A percentile compares a stretch with the other conserved stretches of the same genome.
Conservation (phyloP, 2,329 filamentous ascomycete genomes). For the Nemania abortiva region DNA sequence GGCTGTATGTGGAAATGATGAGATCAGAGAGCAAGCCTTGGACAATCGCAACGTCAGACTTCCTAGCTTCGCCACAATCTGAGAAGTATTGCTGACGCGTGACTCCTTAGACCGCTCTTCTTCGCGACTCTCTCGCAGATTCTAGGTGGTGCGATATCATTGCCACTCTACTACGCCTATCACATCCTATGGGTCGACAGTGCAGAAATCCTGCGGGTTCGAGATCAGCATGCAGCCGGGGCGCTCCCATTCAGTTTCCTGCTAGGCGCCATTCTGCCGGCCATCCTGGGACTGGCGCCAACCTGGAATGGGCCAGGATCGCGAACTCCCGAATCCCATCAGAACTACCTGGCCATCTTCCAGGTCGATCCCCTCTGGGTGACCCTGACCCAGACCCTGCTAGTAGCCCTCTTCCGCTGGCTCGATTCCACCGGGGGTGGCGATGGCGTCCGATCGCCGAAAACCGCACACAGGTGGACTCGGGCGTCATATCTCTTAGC, state of each 20-base stretch:
- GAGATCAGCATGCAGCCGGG: slow-evolving; percentile 34
- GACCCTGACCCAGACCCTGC: slow-evolving; percentile 31
- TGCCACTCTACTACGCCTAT: slow-evolving; percentile 46
- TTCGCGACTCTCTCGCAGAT: slow-evolving; percentile 46
- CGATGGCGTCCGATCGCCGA: slow-evolving; percentile 7
- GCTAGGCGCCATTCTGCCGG: slow-evolving; percentile 44
- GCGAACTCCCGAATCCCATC: slow-evolving; percentile 41
- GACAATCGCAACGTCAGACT: slow-evolving; percentile 40
- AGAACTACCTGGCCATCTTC: slow-evolving; percentile 44
- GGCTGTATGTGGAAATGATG: slow-evolving; percentile 46
- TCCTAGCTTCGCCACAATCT: neutral
- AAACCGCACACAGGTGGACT: slow-evolving; percentile 40
- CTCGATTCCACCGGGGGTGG: slow-evolving; percentile 7
- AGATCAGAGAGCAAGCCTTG: slow-evolving; percentile 43
- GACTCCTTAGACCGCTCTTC: slow-evolving; percentile 41
- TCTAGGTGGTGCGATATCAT: slow-evolving; percentile 44
- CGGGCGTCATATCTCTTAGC: slow-evolving; percentile 42
- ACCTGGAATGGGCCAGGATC: slow-evolving; percentile 43
- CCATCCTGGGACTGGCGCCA: slow-evolving; percentile 41
- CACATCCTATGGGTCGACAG: slow-evolving; percentile 43
- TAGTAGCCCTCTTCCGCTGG: slow-evolving; percentile 24
- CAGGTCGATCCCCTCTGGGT: slow-evolving; percentile 46
- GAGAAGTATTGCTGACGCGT: slow-evolving; percentile 27
- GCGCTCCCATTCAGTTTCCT: slow-evolving; percentile 45
- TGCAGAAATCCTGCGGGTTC: slow-evolving; percentile 33